Evolutionary conservation across 2,329 filamentous ascomycete genomes (phyloP).

Genomic region (Tolypocladium pustulatum): DNA sequence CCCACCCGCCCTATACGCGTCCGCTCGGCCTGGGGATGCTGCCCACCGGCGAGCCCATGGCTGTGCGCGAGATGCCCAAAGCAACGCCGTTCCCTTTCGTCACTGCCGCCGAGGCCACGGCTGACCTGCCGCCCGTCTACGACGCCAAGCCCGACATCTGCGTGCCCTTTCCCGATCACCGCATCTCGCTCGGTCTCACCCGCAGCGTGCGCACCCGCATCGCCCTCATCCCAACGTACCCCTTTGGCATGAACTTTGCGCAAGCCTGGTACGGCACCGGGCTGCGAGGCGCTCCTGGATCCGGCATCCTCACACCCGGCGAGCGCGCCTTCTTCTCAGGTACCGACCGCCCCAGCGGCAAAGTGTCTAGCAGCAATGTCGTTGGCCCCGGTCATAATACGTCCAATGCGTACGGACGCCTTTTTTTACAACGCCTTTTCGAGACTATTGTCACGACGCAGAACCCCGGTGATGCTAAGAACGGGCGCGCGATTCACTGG

Average conservation of each 20-base stretch:
- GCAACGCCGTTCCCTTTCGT: constrained; percentile 51
- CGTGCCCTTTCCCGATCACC: constrained; percentile 58
- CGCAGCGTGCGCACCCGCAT: constrained; percentile 33
- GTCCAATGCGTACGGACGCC: constrained; percentile 39
- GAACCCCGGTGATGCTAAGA: constrained; percentile 40
- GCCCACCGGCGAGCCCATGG: constrained; percentile 50
- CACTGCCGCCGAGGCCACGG: constrained; percentile 40
- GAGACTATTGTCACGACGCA: constrained; percentile 51
- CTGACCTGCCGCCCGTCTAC: constrained; percentile 51
- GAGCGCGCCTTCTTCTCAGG: constrained; percentile 30
- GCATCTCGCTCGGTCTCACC: constrained; percentile 33
- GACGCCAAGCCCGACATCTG: constrained; percentile 54
- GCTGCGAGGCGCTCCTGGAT: constrained; percentile 7
- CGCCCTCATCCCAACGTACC: constrained; percentile 47
- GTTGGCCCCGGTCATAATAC: constrained; percentile 10
- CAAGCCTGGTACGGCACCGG: constrained; percentile 29
- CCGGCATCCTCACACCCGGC: constrained; percentile 23
- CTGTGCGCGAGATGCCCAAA: constrained; percentile 27
- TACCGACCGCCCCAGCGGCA: not conserved
- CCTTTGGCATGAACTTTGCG: constrained; percentile 41
- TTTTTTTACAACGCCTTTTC: constrained; percentile 42
- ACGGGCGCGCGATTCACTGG: constrained; percentile 54
- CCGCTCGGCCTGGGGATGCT: constrained; percentile 40
- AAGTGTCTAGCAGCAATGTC: no score
- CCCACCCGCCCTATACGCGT: constrained; percentile 32